Evolutionary conservation across 2,329 filamentous ascomycete species (phyloP).

Genomic region (Aspergillus fumigatiaffinis): DNA sequence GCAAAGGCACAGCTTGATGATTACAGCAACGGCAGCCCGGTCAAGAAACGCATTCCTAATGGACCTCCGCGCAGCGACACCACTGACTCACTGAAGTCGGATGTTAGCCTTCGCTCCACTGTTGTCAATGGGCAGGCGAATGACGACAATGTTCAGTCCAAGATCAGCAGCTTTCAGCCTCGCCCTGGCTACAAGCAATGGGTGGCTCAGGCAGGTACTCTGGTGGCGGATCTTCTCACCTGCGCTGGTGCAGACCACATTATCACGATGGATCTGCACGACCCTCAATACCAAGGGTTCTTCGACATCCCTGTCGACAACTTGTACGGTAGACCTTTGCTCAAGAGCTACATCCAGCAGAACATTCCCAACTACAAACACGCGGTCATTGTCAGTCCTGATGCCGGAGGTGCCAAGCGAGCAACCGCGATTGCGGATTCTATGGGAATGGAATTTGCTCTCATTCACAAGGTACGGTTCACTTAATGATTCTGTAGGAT

Average conservation of each 20-base stretch:
- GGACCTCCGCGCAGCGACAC: constrained; percentile 37
- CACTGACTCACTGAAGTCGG: constrained; percentile 35
- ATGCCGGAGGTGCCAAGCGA: constrained; percentile 93
- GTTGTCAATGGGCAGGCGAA: constrained; percentile 54
- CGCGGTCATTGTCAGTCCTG: constrained; percentile 89
- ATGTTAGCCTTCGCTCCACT: constrained; percentile 16
- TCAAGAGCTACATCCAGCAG: constrained; percentile 67
- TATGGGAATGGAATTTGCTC: constrained; percentile 88
- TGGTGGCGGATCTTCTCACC: constrained; percentile 89
- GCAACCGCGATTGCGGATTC: constrained; percentile 93
- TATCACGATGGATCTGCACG: constrained; percentile 96
- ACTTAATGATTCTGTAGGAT: constrained; percentile 14
- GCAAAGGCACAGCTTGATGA: constrained; percentile 63
- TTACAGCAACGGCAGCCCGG: constrained; percentile 39
- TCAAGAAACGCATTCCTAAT: constrained; percentile 42
- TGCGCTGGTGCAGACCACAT: constrained; percentile 95
- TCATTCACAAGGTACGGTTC: constrained; percentile 85
- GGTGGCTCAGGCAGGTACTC: constrained; percentile 94
- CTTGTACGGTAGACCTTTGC: constrained; percentile 64
- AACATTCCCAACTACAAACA: constrained; percentile 80
- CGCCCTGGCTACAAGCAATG: constrained; percentile 97
- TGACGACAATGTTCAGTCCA: constrained; percentile 50
- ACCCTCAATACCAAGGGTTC: constrained; percentile 96
- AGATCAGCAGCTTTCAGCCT: constrained; percentile 64
- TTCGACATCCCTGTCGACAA: constrained; percentile 99